Conservation (phyloP, 768 basidiomycete species). For the Gautieria morchelliformis region DNA sequence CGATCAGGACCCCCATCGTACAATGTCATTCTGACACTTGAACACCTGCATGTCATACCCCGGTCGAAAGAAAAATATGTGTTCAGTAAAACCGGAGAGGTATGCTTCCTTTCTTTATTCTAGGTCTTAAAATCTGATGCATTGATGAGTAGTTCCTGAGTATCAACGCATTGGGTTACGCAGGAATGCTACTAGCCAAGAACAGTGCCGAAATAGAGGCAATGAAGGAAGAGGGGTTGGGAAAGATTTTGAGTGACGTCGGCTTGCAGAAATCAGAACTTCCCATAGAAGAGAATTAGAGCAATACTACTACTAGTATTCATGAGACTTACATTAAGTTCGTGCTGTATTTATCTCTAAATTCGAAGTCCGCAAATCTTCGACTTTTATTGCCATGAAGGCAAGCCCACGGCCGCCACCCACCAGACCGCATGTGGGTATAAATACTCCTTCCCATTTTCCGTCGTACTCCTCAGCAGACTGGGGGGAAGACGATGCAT, state of each 20-base stretch:
- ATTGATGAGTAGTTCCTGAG: slow-evolving; percentile 29
- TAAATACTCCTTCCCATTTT: slow-evolving; percentile 38
- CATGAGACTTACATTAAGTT: neutral
- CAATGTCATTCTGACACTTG: slow-evolving; percentile 71
- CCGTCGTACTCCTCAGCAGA: slow-evolving; percentile 38
- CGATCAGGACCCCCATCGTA: slow-evolving; percentile 64
- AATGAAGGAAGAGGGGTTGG: slow-evolving; percentile 53
- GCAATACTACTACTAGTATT: neutral
- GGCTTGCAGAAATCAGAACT: slow-evolving; percentile 36
- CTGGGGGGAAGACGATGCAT: slow-evolving; percentile 81
- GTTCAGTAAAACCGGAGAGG: slow-evolving; percentile 42
- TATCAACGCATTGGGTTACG: slow-evolving; percentile 84
- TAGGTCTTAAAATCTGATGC: slow-evolving; percentile 1
- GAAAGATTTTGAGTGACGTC: slow-evolving; percentile 54
- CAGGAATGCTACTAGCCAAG: slow-evolving; percentile 83
- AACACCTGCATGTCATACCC: slow-evolving; percentile 83
- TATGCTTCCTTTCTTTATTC: neutral
- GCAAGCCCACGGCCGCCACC: slow-evolving; percentile 49
- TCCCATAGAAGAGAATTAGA: neutral
- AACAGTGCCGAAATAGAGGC: slow-evolving; percentile 66
- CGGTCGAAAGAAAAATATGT: slow-evolving; percentile 54
- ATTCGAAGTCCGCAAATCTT: neutral
- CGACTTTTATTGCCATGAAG: neutral
- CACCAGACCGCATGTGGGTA: slow-evolving; percentile 61
- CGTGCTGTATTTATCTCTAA: neutral